These are phyloP conservation scores for Byssothecium circinans DNA, from an alignment of 2,329 filamentous ascomycete species.

Conservation along the genomic window DNA sequence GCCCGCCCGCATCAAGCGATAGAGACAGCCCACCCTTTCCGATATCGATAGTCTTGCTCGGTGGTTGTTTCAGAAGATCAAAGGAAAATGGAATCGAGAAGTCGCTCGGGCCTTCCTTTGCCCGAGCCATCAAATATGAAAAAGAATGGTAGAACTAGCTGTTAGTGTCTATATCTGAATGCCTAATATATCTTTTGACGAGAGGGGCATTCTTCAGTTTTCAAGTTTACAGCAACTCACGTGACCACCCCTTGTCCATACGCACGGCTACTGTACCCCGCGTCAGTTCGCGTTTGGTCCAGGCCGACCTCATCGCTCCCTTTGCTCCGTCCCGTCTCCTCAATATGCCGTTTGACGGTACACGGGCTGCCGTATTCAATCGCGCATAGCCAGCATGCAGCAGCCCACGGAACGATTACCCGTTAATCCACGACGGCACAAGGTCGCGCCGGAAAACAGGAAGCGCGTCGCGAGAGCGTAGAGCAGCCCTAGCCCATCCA, in stretches of 20 bases:
- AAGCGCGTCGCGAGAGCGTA: slow-evolving; percentile 28
- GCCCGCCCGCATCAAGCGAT: slow-evolving; percentile 11
- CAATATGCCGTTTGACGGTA: neutral
- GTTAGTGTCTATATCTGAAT: no score
- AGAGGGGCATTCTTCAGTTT: no score
- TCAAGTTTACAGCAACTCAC: no score
- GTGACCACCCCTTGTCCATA: no score
- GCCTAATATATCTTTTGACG: no score
- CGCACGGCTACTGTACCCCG: neutral
- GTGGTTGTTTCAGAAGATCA: slow-evolving; percentile 5
- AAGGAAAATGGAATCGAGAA: slow-evolving; percentile 10
- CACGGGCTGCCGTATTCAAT: neutral
- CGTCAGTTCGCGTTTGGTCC: neutral
- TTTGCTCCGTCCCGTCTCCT: neutral
- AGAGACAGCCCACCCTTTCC: slow-evolving; percentile 9
- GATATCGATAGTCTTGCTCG: slow-evolving; percentile 15
- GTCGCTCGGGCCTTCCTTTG: neutral
- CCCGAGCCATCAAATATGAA: neutral
- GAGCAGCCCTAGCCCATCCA: slow-evolving; percentile 4
- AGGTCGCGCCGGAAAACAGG: slow-evolving; percentile 24
- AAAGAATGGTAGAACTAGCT: no score
- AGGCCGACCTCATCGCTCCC: neutral
- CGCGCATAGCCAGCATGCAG: slow-evolving; percentile 6
- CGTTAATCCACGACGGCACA: slow-evolving; percentile 27
- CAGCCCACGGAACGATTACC: slow-evolving; percentile 13